Evolutionary conservation across 495 filamentous ascomycete genomes (phyloP).

Genomic region (Xylaria bambusicola): DNA sequence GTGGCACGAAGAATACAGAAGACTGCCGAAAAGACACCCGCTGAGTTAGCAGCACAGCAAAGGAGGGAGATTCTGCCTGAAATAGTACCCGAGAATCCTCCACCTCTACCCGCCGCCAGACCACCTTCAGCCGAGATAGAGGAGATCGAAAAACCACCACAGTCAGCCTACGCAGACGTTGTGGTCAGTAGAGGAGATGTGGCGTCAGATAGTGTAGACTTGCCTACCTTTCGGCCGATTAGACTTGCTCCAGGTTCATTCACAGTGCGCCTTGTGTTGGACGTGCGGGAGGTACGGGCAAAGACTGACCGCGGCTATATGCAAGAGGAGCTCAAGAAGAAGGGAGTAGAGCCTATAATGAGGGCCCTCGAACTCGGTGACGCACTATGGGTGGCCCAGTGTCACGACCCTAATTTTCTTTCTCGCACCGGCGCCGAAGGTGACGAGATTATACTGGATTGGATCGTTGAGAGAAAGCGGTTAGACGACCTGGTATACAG

Average conservation of each 20-base stretch:
- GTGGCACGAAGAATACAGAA: constrained; percentile 68
- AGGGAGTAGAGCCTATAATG: constrained; percentile 65
- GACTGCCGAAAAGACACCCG: constrained; percentile 32
- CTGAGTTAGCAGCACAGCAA: constrained; percentile 17
- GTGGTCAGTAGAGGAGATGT: constrained; percentile 43
- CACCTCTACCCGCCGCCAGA: constrained; percentile 9
- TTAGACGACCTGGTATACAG: constrained; percentile 78
- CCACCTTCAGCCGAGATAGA: constrained; percentile 25
- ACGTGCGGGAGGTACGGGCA: constrained; percentile 76
- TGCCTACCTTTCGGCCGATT: constrained; percentile 62
- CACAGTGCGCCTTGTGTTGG: constrained; percentile 72
- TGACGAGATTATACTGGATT: constrained; percentile 79
- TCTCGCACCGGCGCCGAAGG: constrained; percentile 61
- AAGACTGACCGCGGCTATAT: constrained; percentile 79
- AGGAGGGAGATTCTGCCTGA: constrained; percentile 17
- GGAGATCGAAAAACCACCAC: constrained; percentile 17
- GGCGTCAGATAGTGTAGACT: constrained; percentile 30
- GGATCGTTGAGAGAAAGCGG: constrained; percentile 80
- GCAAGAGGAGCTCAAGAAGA: constrained; percentile 67
- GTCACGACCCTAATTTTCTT: constrained; percentile 58
- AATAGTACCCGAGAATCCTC: constrained; percentile 3
- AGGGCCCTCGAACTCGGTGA: constrained; percentile 74
- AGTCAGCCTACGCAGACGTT: constrained; percentile 36
- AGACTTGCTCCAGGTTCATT: constrained; percentile 64
- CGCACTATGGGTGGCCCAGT: constrained; percentile 78